phyloP scores from a whole-genome alignment of 768 basidiomycete genomes.

The Suillus ampliporus region DNA sequence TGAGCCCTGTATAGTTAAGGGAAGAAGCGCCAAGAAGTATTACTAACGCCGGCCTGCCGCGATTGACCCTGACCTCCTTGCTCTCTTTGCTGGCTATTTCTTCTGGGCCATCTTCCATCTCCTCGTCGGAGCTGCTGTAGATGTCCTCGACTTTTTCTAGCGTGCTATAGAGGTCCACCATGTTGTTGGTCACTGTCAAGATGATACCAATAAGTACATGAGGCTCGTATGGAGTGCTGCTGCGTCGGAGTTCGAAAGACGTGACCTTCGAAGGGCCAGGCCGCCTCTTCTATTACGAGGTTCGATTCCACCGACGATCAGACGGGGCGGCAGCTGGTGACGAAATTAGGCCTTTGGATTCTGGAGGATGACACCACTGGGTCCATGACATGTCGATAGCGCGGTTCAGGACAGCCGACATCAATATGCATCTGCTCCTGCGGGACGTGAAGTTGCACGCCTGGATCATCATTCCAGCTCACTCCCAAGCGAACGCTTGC shows the following conservation, averaged over 20 bases:
- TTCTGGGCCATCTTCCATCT: background rate
- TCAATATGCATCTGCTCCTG: background rate
- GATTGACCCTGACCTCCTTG: background rate
- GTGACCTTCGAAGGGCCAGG: background rate
- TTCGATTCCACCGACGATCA: background rate
- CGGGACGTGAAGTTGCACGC: background rate
- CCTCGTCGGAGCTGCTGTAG: conserved; percentile 1
- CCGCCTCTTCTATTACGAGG: background rate
- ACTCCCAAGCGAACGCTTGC: background rate
- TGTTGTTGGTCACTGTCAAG: background rate
- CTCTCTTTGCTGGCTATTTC: background rate
- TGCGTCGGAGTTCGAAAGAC: conserved; percentile 3
- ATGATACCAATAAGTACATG: background rate
- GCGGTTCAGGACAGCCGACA: background rate
- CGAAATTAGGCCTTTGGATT: no score
- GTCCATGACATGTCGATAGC: background rate
- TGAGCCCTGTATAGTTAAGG: background rate
- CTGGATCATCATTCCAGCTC: background rate
- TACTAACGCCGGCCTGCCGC: background rate
- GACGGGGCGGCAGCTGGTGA: no score
- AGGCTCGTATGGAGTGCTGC: no score
- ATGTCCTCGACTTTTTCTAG: background rate
- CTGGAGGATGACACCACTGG: background rate
- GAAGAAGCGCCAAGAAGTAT: background rate
- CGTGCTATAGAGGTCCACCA: background rate